phyloP scores from a whole-genome alignment of 163 green algal species.

The Scenedesmus sp. region DNA sequence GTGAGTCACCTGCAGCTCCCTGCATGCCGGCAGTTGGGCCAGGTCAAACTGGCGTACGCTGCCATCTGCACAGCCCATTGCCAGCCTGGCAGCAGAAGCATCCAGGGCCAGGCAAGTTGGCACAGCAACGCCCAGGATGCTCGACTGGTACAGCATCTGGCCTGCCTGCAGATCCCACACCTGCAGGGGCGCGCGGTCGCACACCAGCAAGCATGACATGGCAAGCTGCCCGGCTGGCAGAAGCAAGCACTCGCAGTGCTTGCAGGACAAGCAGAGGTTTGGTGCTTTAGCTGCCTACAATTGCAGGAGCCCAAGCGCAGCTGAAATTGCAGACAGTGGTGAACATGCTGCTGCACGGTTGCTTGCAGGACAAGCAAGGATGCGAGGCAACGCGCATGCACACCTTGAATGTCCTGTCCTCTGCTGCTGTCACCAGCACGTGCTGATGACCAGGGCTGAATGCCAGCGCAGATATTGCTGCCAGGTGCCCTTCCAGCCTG shows the following conservation, averaged over 20 bases:
- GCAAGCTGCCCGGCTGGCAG: too few species aligned
- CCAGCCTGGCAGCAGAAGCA: constrained; percentile 59
- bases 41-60: constrained; percentile 74
- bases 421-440: constrained; percentile 67
- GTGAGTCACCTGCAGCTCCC: constrained; percentile 18
- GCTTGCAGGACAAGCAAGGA: not conserved
- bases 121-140: constrained; percentile 62
- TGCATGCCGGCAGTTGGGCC: constrained; percentile 53
- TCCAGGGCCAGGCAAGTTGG: constrained; percentile 66
- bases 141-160: constrained; percentile 62
- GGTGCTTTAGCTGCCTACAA: not conserved
- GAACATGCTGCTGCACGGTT: not conserved
- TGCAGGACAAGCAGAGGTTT: not conserved
- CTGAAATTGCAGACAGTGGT: not conserved
- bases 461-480: constrained; percentile 51
- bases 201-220: too few species aligned
- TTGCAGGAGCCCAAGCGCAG: not conserved
- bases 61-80: constrained; percentile 68
- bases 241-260: too few species aligned
- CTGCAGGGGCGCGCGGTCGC: constrained; percentile 1
- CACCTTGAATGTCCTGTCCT: constrained; percentile 71
- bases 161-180: constrained; percentile 73
- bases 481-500: constrained; percentile 69
- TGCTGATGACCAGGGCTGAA: constrained; percentile 58
- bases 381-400: not conserved